phyloP scores from a whole-genome alignment of 2,329 filamentous ascomycete species.

The Scedosporium boydii region DNA sequence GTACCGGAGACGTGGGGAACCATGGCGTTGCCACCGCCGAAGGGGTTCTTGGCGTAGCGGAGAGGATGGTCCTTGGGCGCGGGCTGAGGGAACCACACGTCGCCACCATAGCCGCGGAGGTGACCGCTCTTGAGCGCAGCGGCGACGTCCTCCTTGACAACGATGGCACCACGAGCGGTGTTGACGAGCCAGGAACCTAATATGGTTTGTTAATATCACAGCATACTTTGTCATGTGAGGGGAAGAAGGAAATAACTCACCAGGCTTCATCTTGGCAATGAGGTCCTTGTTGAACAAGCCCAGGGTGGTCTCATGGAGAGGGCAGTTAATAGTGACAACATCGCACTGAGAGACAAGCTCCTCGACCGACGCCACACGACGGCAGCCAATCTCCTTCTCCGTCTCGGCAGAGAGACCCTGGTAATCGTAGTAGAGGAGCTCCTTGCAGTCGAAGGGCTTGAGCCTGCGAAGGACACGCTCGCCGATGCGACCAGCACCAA shows the following conservation, averaged over 20 bases:
- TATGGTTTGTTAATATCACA: background rate
- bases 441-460: slow-evolving; percentile 98
- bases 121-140: slow-evolving; percentile 87
- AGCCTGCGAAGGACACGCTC: slow-evolving; percentile 94
- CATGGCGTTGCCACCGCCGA: slow-evolving; percentile 96
- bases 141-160: slow-evolving; percentile 98
- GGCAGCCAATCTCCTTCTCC: slow-evolving; percentile 92
- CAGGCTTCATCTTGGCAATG: slow-evolving; percentile 98
- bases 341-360: slow-evolving; percentile 93
- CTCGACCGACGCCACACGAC: slow-evolving; percentile 79
- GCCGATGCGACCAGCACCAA: slow-evolving; percentile 93
- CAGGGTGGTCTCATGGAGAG: slow-evolving; percentile 93
- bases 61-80: slow-evolving; percentile 88
- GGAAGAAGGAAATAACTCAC: slow-evolving; percentile 29
- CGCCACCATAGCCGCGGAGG: slow-evolving; percentile 78
- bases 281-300: slow-evolving; percentile 98
- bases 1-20: slow-evolving; percentile 98
- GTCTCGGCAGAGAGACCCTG: slow-evolving; percentile 78
- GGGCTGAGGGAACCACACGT: slow-evolving; percentile 97
- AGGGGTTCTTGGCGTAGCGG: slow-evolving; percentile 86
- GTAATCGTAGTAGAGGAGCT: slow-evolving; percentile 99
- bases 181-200: slow-evolving; percentile 91
- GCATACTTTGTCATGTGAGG: background rate
- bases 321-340: slow-evolving; percentile 98
- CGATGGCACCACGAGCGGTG: slow-evolving; percentile 96